These are phyloP conservation scores for Penicillium canescens DNA, from an alignment of 495 filamentous ascomycete genomes.

Conservation along the genomic window DNA sequence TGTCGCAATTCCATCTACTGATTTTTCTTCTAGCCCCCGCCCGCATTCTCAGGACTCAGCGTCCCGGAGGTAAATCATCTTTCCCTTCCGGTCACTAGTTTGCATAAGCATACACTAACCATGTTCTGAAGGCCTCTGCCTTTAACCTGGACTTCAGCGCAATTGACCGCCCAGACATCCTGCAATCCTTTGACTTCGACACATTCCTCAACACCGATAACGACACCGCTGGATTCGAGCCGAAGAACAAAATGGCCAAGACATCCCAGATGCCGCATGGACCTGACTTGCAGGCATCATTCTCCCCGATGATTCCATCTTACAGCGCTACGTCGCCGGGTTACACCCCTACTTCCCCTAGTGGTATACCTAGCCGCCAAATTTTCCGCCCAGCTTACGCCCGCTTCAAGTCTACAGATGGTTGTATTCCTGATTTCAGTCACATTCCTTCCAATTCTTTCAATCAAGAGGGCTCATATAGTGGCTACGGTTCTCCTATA, in stretches of 20 bases:
- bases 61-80: constrained; percentile 41
- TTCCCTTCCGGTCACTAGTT: neutral
- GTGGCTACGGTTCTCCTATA: too few species aligned
- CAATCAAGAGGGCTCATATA: too few species aligned
- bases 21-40: too few species aligned
- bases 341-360: neutral
- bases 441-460: too few species aligned
- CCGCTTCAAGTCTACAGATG: too few species aligned
- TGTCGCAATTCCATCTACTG: too few species aligned
- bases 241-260: neutral
- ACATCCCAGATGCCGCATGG: neutral
- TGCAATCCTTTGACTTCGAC: constrained; percentile 95
- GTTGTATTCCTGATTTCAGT: too few species aligned
- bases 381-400: too few species aligned
- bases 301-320: neutral
- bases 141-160: constrained; percentile 63
- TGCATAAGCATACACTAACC: constrained; percentile 25
- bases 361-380: neutral
- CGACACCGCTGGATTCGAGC: constrained; percentile 12
- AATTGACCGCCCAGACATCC: constrained; percentile 63
- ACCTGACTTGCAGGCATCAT: neutral
- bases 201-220: constrained; percentile 77
- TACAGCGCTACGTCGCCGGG: neutral
- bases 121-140: constrained; percentile 20
- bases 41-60: constrained; percentile 20